A percentile compares a stretch with the other conserved stretches of the same genome.
These are phyloP conservation scores for Teratosphaeria pseudoeucalypti DNA, from an alignment of 2,329 filamentous ascomycete genomes.

Conservation along the genomic window DNA sequence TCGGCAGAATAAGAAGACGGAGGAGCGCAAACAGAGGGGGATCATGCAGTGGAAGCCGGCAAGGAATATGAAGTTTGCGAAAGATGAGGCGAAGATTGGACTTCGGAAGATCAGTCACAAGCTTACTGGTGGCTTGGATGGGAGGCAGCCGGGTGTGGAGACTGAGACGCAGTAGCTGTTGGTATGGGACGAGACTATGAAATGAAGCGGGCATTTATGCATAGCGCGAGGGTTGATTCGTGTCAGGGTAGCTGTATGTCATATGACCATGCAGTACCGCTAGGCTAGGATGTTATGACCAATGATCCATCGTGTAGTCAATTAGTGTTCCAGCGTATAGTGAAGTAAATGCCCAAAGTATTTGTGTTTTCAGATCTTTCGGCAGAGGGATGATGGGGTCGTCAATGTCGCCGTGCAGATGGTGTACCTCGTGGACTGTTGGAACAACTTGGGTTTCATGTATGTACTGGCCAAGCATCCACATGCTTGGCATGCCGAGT, in stretches of 20 bases:
- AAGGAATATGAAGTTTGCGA: constrained; percentile 75
- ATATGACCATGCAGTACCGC: neutral
- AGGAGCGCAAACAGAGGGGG: constrained; percentile 78
- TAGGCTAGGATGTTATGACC: neutral
- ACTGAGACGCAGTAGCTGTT: constrained; percentile 35
- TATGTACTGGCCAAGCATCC: no score
- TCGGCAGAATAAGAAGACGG: constrained; percentile 54
- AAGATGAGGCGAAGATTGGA: constrained; percentile 74
- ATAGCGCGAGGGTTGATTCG: neutral
- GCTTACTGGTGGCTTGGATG: constrained; percentile 59
- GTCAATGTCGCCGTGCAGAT: no score
- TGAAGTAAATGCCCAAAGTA: neutral
- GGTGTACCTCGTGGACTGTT: no score
- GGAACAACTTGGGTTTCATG: no score
- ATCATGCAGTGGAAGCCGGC: constrained; percentile 94
- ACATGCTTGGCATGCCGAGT: no score
- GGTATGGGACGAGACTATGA: neutral
- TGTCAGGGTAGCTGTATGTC: neutral
- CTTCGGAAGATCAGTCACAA: constrained; percentile 65
- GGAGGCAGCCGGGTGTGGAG: constrained; percentile 79
- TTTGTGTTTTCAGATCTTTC: no score
- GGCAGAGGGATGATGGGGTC: no score
- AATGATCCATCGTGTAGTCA: neutral
- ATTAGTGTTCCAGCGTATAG: neutral
- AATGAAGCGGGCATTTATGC: neutral